Conservation (phyloP, 306 rosid genomes). For the Citrullus amarus region DNA sequence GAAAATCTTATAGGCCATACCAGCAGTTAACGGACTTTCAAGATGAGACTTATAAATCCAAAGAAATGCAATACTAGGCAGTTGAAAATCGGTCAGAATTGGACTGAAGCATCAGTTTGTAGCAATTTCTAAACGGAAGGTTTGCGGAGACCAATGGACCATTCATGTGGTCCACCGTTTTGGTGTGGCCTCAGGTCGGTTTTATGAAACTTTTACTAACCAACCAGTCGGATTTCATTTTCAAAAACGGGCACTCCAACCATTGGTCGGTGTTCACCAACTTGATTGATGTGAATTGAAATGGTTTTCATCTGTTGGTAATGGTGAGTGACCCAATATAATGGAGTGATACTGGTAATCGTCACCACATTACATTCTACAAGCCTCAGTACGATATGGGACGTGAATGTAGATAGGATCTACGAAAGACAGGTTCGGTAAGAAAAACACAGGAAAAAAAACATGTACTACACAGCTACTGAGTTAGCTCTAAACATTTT, state of each 20-base stretch:
- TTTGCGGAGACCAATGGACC: background rate
- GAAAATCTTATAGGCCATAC: background rate
- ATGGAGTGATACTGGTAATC: background rate
- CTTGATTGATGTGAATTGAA: background rate
- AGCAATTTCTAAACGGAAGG: background rate
- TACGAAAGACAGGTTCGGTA: background rate
- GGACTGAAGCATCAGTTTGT: background rate
- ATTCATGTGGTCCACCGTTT: background rate
- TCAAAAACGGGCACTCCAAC: background rate
- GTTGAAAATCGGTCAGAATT: background rate
- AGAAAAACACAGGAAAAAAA: background rate
- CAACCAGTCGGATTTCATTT: background rate
- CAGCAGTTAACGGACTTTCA: background rate
- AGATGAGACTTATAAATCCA: background rate
- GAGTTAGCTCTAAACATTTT: background rate
- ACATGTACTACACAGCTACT: background rate
- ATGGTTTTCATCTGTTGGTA: background rate
- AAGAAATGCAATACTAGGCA: background rate
- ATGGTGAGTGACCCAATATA: background rate
- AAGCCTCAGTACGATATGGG: background rate
- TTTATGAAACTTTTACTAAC: background rate
- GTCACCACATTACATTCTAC: background rate
- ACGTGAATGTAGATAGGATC: background rate
- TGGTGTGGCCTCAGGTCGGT: background rate
- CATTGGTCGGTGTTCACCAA: background rate